phyloP scores from a whole-genome alignment of 352 stramenopile genomes.

The Pythium dissotocum region DNA sequence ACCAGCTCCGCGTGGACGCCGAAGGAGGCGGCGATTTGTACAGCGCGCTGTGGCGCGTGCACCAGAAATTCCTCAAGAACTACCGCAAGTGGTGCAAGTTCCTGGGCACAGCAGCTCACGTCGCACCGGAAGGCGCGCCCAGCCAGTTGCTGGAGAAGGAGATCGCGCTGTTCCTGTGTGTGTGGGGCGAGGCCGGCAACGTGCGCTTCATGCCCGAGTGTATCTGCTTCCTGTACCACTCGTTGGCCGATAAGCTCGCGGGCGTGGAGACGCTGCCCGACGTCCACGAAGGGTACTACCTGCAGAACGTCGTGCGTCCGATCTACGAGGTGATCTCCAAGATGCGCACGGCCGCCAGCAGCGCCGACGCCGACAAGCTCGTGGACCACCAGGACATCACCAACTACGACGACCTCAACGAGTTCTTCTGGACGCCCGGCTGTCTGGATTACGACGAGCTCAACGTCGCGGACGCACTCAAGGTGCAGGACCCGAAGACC shows the following conservation, averaged over 20 bases:
- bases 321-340: constrained; percentile 78
- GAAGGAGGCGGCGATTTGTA: constrained; percentile 41
- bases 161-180: constrained; percentile 73
- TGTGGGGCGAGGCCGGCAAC: constrained; percentile 87
- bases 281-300: constrained; percentile 57
- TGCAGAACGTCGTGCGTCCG: constrained; percentile 67
- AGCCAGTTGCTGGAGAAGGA: constrained; percentile 61
- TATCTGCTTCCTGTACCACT: constrained; percentile 88
- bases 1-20: constrained; percentile 65
- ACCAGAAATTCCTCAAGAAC: constrained; percentile 89
- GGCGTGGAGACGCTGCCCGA: constrained; percentile 57
- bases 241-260: constrained; percentile 63
- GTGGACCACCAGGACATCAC: constrained; percentile 82
- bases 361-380: constrained; percentile 36
- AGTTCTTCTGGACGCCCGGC: constrained; percentile 80
- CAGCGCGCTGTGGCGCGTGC: constrained; percentile 56
- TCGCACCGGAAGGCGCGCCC: constrained; percentile 43
- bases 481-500: constrained; percentile 73
- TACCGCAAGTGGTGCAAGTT: constrained; percentile 95
- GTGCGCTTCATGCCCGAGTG: constrained; percentile 89
- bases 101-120: constrained; percentile 87
- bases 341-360: constrained; percentile 58
- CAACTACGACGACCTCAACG: constrained; percentile 90
- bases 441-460: constrained; percentile 76
- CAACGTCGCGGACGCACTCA: constrained; percentile 63